Evolutionary conservation across 2,329 filamentous ascomycete genomes (phyloP).

Genomic region (Corniculantispora saksenae): DNA sequence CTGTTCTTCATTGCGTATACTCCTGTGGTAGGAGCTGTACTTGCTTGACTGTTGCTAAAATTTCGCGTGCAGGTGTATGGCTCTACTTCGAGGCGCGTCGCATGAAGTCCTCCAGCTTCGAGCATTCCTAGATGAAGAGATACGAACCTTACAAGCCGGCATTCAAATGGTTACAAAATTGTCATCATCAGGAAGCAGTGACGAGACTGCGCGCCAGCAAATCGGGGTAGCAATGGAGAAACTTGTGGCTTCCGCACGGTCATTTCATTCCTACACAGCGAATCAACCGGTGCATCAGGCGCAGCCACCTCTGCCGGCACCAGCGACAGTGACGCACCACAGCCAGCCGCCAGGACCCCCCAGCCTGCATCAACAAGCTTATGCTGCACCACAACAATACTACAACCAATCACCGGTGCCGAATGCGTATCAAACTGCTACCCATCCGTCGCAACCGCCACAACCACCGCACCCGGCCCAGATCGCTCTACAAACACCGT

Average conservation of each 20-base stretch:
- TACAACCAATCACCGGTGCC: neutral
- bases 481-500: neutral
- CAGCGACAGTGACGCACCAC: neutral
- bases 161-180: neutral
- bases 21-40: too few species aligned
- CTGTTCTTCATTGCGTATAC: too few species aligned
- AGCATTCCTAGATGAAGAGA: neutral
- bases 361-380: neutral
- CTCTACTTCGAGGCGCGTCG: neutral
- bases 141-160: neutral
- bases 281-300: neutral
- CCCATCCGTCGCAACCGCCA: neutral
- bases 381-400: neutral
- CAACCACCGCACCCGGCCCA: neutral
- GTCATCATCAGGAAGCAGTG: neutral
- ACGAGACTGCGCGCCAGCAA: neutral
- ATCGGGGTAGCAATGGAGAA: neutral
- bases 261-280: neutral
- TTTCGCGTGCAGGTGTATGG: neutral
- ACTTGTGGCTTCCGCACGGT: neutral
- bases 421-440: neutral
- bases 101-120: neutral
- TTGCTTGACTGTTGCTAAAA: neutral
- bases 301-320: neutral
- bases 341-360: too few species aligned